phyloP scores from a whole-genome alignment of 345 rosid genomes.

The Murraya paniculata region DNA sequence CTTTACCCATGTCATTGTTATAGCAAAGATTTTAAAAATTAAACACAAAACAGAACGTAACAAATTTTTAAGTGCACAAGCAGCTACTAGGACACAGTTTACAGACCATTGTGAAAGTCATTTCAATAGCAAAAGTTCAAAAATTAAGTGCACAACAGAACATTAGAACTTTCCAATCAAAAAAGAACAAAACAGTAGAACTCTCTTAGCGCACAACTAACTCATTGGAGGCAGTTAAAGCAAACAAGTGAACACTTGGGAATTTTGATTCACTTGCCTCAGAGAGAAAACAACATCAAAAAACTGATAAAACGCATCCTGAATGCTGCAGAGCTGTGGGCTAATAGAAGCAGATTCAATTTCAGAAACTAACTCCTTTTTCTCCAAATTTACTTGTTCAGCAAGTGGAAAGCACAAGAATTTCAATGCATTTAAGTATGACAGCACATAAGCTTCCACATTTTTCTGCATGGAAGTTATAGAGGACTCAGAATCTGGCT shows the following conservation, averaged over 20 bases:
- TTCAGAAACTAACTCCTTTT: slow-evolving; percentile 48
- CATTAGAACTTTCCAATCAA: too few relatives aligned
- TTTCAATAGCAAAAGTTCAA: not conserved
- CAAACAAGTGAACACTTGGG: slow-evolving; percentile 1
- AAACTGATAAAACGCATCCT: slow-evolving; percentile 53
- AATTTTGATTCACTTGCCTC: slow-evolving; percentile 40
- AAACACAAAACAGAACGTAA: not conserved
- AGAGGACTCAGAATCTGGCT: slow-evolving; percentile 27
- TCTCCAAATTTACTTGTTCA: slow-evolving; percentile 58
- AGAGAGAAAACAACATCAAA: slow-evolving; percentile 42
- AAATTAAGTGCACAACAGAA: not conserved
- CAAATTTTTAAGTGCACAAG: slow-evolving; percentile 1
- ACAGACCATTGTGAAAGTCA: not conserved
- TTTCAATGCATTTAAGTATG: slow-evolving; percentile 55
- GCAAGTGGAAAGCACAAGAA: slow-evolving; percentile 84
- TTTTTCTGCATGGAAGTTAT: slow-evolving; percentile 28
- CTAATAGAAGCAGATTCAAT: slow-evolving; percentile 34
- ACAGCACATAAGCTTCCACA: slow-evolving; percentile 31
- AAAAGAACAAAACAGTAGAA: not conserved
- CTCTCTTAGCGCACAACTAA: slow-evolving; percentile 4
- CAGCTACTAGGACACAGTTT: not conserved
- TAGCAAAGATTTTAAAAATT: not conserved
- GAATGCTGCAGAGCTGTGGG: slow-evolving; percentile 45
- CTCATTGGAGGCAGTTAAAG: slow-evolving; percentile 4
- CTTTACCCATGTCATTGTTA: not conserved